phyloP scores from a whole-genome alignment of 2,329 filamentous ascomycete species.

The Cladophialophora chaetospira region DNA sequence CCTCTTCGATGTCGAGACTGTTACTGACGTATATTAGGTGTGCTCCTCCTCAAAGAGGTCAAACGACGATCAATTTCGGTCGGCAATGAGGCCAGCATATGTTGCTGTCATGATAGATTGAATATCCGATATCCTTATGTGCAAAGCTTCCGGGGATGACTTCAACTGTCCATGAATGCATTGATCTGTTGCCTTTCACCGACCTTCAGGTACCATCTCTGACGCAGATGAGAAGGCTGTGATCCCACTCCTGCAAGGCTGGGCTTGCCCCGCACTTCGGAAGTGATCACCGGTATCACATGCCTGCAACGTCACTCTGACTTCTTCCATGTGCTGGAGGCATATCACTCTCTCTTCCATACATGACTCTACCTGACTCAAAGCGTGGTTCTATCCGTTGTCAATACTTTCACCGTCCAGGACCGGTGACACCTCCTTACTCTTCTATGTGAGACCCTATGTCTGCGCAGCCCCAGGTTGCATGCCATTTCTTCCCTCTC shows the following conservation, averaged over 20 bases:
- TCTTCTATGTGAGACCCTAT: not conserved
- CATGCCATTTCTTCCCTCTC: not conserved
- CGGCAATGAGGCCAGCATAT: not conserved
- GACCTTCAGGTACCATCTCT: too few species aligned
- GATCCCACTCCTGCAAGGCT: slow-evolving; percentile 5
- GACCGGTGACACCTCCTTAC: not conserved
- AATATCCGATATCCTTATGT: not conserved
- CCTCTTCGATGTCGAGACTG: not conserved
- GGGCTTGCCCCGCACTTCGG: slow-evolving; percentile 1
- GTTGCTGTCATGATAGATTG: not conserved
- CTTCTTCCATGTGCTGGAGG: not conserved
- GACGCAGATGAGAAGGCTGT: too few species aligned
- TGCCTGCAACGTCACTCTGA: not conserved
- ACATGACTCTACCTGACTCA: too few species aligned
- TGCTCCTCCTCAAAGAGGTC: slow-evolving; percentile 49
- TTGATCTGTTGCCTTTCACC: too few species aligned
- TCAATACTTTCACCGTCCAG: not conserved
- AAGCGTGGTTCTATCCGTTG: too few species aligned
- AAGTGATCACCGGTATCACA: not conserved
- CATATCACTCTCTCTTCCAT: not conserved
- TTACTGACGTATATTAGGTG: slow-evolving; percentile 37
- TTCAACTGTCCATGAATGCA: too few species aligned
- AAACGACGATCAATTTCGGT: slow-evolving; percentile 43
- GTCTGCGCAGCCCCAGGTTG: not conserved
- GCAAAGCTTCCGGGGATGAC: too few species aligned